Conservation (phyloP, 192 early-diverging fungal genomes). For the Ramicandelaber brevisporus region DNA sequence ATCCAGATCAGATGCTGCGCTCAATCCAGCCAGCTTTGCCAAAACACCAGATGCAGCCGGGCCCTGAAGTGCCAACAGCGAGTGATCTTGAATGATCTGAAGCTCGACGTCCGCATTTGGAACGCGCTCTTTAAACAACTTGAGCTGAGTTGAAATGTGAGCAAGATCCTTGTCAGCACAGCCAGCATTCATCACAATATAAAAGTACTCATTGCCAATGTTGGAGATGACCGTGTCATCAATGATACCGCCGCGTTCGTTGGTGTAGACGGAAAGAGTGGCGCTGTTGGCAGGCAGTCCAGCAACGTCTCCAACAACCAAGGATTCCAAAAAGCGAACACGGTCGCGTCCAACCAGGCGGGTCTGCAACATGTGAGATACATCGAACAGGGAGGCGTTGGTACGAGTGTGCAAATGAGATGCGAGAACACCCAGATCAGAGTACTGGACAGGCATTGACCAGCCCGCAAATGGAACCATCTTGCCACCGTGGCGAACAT, state of each 20-base stretch:
- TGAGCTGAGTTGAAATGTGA: conserved; percentile 59
- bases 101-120: conserved; percentile 83
- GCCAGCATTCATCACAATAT: conserved; percentile 88
- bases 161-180: conserved; percentile 90
- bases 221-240: conserved; percentile 95
- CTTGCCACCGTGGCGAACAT: conserved; percentile 74
- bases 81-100: conserved; percentile 59
- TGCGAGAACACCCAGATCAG: conserved; percentile 54
- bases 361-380: conserved; percentile 95
- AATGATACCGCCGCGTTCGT: conserved; percentile 89
- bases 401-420: conserved; percentile 76
- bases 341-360: conserved; percentile 70
- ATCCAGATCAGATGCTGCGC: conserved; percentile 22
- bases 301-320: conserved; percentile 69
- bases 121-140: conserved; percentile 50
- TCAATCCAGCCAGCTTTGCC: conserved; percentile 21
- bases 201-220: conserved; percentile 37
- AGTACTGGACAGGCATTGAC: conserved; percentile 88
- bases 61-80: conserved; percentile 81
- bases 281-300: conserved; percentile 50
- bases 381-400: conserved; percentile 87
- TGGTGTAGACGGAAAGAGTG: conserved; percentile 84
- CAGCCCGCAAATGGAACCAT: conserved; percentile 97
- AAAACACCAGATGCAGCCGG: conserved; percentile 56
- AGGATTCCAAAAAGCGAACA: conserved; percentile 60